phyloP scores from a whole-genome alignment of 2,329 filamentous ascomycete species.

The Cladobotryum protrusum region DNA sequence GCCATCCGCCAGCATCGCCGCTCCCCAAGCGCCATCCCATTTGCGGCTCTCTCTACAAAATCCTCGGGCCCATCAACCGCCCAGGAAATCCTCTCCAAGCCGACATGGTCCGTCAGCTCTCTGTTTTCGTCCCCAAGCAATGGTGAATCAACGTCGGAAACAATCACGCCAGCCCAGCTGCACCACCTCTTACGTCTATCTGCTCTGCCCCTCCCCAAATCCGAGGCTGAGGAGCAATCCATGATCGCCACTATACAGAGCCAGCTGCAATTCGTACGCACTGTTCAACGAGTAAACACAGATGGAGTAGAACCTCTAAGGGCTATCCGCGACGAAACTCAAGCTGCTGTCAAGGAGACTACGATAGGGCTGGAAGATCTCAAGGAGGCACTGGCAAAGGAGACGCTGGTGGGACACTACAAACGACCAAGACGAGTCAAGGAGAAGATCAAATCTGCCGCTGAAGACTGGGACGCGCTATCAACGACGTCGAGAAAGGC shows the following conservation, averaged over 20 bases:
- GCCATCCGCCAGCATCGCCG: conserved; percentile 10
- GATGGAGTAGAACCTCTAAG: conserved; percentile 64
- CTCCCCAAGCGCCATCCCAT: conserved; percentile 10
- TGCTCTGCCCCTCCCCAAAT: conserved; percentile 68
- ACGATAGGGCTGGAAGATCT: conserved; percentile 55
- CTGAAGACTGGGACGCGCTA: conserved; percentile 66
- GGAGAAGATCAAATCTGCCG: conserved; percentile 35
- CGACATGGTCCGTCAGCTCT: conserved; percentile 77
- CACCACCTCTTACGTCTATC: conserved; percentile 84
- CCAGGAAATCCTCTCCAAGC: conserved; percentile 55
- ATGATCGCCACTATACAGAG: conserved; percentile 72
- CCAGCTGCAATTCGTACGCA: conserved; percentile 85
- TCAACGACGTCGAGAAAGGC: conserved; percentile 57
- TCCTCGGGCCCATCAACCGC: conserved; percentile 15
- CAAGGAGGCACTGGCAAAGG: conserved; percentile 48
- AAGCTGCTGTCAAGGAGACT: conserved; percentile 51
- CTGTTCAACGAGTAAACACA: conserved; percentile 76
- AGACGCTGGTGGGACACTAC: conserved; percentile 55
- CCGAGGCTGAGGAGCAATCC: conserved; percentile 53
- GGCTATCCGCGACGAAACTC: conserved; percentile 76
- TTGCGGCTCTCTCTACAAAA: conserved; percentile 14
- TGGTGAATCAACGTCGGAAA: conserved; percentile 22
- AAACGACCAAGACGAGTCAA: conserved; percentile 36
- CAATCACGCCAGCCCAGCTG: conserved; percentile 61
- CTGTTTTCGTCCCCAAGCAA: conserved; percentile 45